Evolutionary conservation across 1,284 basidiomycete genomes (phyloP).

Genomic region (Cystobasidium slooffiae): DNA sequence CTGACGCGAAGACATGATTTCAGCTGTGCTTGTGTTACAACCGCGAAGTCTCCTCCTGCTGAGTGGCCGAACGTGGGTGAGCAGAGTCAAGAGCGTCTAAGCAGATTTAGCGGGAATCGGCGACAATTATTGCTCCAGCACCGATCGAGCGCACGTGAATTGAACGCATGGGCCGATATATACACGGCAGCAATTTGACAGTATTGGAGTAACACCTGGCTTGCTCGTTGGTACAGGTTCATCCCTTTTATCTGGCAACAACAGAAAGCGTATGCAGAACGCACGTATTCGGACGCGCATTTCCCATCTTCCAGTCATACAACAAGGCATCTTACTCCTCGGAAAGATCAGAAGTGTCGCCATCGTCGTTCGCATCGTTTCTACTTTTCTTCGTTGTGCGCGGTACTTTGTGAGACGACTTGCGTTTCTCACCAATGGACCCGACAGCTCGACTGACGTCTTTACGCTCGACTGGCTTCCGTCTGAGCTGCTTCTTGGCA

Average conservation of each 20-base stretch:
- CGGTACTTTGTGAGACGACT: neutral
- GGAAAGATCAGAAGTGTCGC: neutral
- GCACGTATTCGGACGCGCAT: neutral
- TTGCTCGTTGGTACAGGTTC: too few species aligned
- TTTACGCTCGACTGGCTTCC: conserved; percentile 69
- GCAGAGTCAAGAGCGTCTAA: neutral
- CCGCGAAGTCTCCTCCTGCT: too few species aligned
- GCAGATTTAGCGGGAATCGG: neutral
- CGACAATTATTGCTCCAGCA: too few species aligned
- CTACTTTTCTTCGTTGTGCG: neutral
- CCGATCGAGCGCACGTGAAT: too few species aligned
- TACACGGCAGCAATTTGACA: too few species aligned
- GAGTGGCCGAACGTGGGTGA: neutral
- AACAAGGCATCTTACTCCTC: neutral
- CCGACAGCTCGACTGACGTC: conserved; percentile 38
- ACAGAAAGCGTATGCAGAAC: neutral
- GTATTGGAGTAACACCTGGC: too few species aligned
- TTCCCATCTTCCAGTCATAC: neutral
- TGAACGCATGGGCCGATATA: too few species aligned
- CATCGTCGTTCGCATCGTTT: neutral
- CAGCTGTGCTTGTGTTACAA: too few species aligned
- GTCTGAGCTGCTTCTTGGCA: conserved; percentile 81
- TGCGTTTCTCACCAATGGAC: conserved; percentile 23
- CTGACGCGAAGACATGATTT: too few species aligned
- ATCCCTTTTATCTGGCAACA: too few species aligned